Percentiles rank a stretch among this genome's conserved stretches.
Evolutionary conservation across 192 early-diverging fungal genomes (phyloP).

Genomic region (Backusella macrospora): DNA sequence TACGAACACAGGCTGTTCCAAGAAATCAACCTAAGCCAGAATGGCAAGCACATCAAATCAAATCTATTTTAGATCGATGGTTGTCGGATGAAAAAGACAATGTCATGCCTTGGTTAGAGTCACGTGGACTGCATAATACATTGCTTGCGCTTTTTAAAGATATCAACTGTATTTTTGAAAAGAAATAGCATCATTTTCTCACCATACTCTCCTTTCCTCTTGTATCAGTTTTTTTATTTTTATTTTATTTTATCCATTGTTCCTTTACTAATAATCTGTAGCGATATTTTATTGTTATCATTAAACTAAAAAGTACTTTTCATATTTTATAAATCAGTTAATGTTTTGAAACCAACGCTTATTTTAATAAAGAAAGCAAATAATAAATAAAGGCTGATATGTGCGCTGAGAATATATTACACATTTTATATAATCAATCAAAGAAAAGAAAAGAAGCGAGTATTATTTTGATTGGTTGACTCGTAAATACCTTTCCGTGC

Average conservation of each 20-base stretch:
- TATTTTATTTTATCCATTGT: too few relatives aligned
- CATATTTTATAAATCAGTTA: not conserved
- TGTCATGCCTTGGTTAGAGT: not conserved
- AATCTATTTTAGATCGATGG: not conserved
- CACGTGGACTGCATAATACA: not conserved
- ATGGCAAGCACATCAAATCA: constrained; percentile 5
- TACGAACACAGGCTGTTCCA: not conserved
- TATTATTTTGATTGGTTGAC: too few relatives aligned
- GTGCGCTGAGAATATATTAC: not conserved
- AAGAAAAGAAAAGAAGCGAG: not conserved
- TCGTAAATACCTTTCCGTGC: too few relatives aligned
- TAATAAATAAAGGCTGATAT: not conserved
- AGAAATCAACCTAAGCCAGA: not conserved
- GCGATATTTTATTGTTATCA: not conserved
- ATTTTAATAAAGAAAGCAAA: too few relatives aligned
- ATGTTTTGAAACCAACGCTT: not conserved
- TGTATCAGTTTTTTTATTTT: not conserved
- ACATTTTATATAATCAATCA: not conserved
- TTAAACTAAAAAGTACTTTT: not conserved
- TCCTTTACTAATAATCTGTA: not conserved
- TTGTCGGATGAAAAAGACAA: not conserved
- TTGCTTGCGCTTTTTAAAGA: constrained; percentile 6
- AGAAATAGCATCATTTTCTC: not conserved
- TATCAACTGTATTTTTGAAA: not conserved
- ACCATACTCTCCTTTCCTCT: not conserved